Evolutionary conservation across 2,329 filamentous ascomycete species (phyloP), one percentile per base, ranked within the genome.

Genomic region (Fonsecaea nubica): DNA sequence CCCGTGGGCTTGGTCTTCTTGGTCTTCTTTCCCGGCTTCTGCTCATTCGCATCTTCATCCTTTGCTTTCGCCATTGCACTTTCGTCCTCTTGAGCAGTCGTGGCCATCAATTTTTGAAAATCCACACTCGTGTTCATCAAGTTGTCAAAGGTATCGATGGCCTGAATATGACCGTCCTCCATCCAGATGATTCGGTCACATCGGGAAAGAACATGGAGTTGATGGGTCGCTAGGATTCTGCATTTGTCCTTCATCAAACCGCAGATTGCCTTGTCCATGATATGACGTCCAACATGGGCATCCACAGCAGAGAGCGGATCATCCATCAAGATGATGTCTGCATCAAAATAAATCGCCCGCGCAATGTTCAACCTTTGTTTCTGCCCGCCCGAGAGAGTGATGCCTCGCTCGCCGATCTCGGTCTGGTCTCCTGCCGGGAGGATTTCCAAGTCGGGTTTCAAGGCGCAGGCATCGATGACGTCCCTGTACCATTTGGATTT

Each of bases 301-400:
- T 83, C 81, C 7, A 83, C 80, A 21, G 81, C 81, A 4, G 86
- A 89, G 7, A 89, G 77, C 0, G 87, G 87, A 71, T 89, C 87
- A 70, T 89, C 87, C 84, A 89, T 86, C 12, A 89, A 80, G 1
- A 89, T 79, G 57, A 89, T 83, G 68, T 88, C 86, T 0, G 86
- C 84, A 69, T 89, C 80, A 75, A 88, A 89, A 73, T 89, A 89
- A 62, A 89, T 89, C 1, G 87, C 87, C 62, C 95, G 87, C 18
- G 95, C 95, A 74, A 98, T 97, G 76, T 97, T 98, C 72, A 97
- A 83, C 10, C 95, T 88, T 77, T 97, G 94, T 78, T 97, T 97
- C 78, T 98, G 94, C 1, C 94, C 94, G 64, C 95, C 94, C 18
- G 93, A 97, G 1, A 98, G 91, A 0, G 93, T 98, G 74, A 98